Conservation (phyloP, 768 basidiomycete species). For the Amanita thiersii region DNA sequence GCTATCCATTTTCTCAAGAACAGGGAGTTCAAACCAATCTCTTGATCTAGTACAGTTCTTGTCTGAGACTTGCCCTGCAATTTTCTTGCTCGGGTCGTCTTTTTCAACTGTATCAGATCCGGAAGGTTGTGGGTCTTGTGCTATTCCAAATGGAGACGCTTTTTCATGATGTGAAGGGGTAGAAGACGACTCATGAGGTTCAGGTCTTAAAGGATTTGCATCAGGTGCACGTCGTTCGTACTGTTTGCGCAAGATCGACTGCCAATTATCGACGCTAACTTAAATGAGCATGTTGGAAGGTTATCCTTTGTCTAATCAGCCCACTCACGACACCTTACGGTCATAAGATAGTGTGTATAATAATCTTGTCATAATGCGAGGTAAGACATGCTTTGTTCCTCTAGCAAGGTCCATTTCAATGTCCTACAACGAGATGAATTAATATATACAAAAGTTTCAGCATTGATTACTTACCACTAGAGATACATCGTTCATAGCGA, state of each 20-base stretch:
- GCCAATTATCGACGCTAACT: slow-evolving; percentile 68
- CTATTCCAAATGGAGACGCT: slow-evolving; percentile 7
- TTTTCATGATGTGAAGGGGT: slow-evolving; percentile 13
- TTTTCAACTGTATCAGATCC: slow-evolving; percentile 3
- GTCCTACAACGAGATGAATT: slow-evolving; percentile 37
- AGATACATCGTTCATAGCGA: slow-evolving; percentile 65
- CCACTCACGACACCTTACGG: slow-evolving; percentile 65
- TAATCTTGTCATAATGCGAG: slow-evolving; percentile 69
- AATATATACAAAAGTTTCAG: slow-evolving; percentile 8
- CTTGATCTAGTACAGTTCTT: slow-evolving; percentile 17
- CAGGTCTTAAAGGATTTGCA: slow-evolving; percentile 65
- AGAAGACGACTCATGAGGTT: slow-evolving; percentile 25
- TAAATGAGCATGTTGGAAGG: slow-evolving; percentile 13
- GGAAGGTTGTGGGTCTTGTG: neutral
- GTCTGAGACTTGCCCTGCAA: slow-evolving; percentile 1
- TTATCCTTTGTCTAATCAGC: slow-evolving; percentile 8
- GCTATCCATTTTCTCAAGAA: slow-evolving; percentile 67
- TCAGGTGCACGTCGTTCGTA: slow-evolving; percentile 66
- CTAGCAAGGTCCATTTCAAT: slow-evolving; percentile 70
- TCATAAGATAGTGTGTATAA: slow-evolving; percentile 73
- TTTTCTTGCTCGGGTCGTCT: slow-evolving; percentile 8
- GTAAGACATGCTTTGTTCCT: slow-evolving; percentile 50
- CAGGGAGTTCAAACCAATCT: slow-evolving; percentile 66
- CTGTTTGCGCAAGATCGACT: slow-evolving; percentile 67
- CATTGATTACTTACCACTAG: slow-evolving; percentile 38